Evolutionary conservation across 257 asterid species (phyloP).

Genomic region (Primulina huaijiensis): DNA sequence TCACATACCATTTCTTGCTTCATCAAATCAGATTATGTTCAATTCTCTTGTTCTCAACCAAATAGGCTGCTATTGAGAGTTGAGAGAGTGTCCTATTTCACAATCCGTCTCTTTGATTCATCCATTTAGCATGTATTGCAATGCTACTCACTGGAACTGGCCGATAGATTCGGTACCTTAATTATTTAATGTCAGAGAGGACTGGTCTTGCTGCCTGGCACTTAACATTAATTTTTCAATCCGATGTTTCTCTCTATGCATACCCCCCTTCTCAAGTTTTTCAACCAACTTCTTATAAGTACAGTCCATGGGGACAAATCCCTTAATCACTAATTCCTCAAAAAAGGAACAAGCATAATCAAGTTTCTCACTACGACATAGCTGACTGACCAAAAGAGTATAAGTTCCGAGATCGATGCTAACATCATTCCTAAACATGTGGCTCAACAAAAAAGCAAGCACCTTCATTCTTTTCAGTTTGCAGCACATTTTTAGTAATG

Average conservation of each 20-base stretch:
- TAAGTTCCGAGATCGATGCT: constrained; percentile 69
- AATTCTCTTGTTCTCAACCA: not conserved
- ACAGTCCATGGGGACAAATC: constrained; percentile 57
- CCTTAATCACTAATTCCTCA: constrained; percentile 62
- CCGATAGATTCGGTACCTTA: not conserved
- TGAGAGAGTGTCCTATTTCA: not conserved
- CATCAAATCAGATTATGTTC: not conserved
- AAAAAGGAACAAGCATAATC: constrained; percentile 62
- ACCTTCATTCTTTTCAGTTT: constrained; percentile 71
- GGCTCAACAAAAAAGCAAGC: constrained; percentile 66
- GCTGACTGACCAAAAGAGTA: constrained; percentile 55
- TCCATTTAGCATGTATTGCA: not conserved
- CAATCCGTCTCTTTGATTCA: not conserved
- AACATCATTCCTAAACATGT: constrained; percentile 72
- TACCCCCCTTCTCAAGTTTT: constrained; percentile 51
- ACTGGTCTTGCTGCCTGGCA: constrained; percentile 27
- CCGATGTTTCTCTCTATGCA: constrained; percentile 40
- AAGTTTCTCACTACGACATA: constrained; percentile 46
- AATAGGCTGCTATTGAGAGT: not conserved
- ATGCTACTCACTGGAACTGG: not conserved
- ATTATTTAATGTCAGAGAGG: not conserved
- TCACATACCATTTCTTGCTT: not conserved
- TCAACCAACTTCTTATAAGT: constrained; percentile 42
- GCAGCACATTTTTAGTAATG: constrained; percentile 88
- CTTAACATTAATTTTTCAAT: constrained; percentile 52